These are phyloP conservation scores for Colletotrichum sansevieriae DNA, from an alignment of 2,329 filamentous ascomycete species.

Conservation along the genomic window DNA sequence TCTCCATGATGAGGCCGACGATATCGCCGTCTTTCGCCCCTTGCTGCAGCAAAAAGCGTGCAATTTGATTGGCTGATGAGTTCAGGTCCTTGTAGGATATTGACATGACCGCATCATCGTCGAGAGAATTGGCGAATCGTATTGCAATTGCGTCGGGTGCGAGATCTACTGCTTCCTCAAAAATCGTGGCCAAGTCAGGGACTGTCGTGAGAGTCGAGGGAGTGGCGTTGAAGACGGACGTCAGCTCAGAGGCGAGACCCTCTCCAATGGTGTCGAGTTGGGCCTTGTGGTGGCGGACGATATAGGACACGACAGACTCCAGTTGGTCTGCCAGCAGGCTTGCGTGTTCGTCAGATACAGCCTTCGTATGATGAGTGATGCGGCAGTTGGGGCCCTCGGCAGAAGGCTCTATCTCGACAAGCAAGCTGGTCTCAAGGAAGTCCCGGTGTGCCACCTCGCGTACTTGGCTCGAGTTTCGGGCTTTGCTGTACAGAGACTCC, in stretches of 20 bases:
- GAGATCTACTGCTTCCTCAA: slow-evolving; percentile 65
- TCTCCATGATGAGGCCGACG: slow-evolving; percentile 83
- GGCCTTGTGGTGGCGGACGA: slow-evolving; percentile 43
- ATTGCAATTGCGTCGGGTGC: slow-evolving; percentile 72
- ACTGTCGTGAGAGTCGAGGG: slow-evolving; percentile 51
- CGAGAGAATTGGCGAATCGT: slow-evolving; percentile 69
- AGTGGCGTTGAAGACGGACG: slow-evolving; percentile 64
- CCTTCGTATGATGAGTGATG: slow-evolving; percentile 61
- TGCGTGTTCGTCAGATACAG: slow-evolving; percentile 68
- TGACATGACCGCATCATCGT: slow-evolving; percentile 51
- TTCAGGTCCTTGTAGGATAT: slow-evolving; percentile 78
- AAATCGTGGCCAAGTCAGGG: slow-evolving; percentile 62
- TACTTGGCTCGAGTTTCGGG: slow-evolving; percentile 53
- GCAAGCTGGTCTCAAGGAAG: slow-evolving; percentile 79
- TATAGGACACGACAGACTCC: slow-evolving; percentile 58
- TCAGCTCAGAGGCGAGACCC: slow-evolving; percentile 49
- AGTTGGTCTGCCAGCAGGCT: slow-evolving; percentile 72
- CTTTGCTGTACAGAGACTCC: slow-evolving; percentile 69
- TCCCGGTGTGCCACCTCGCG: slow-evolving; percentile 73
- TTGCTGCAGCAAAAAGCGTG: slow-evolving; percentile 62
- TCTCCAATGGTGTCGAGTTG: slow-evolving; percentile 41
- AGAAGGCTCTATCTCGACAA: slow-evolving; percentile 81
- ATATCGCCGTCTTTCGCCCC: slow-evolving; percentile 66
- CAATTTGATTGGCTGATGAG: slow-evolving; percentile 65
- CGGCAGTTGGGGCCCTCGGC: slow-evolving; percentile 56